These are phyloP conservation scores for Avena insularis DNA, from an alignment of 176 grass and related monocot genomes.

Conservation along the genomic window DNA sequence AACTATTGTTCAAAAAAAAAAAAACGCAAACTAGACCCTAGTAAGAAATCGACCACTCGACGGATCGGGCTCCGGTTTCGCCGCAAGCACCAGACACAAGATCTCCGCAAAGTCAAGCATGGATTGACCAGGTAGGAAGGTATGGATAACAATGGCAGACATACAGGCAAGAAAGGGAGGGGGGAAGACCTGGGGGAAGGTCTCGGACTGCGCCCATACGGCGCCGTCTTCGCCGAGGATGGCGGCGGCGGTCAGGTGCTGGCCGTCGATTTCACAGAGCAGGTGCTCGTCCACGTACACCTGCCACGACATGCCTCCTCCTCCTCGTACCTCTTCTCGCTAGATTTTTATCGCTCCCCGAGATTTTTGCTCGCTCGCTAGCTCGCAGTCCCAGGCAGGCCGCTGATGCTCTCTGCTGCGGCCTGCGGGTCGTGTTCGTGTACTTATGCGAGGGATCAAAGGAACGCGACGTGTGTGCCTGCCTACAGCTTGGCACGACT, in stretches of 20 bases:
- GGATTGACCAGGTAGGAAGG: neutral
- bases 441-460: neutral
- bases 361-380: neutral
- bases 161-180: neutral
- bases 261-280: conserved; percentile 57
- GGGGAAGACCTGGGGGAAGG: conserved; percentile 40
- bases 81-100: neutral
- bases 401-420: neutral
- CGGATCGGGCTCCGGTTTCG: neutral
- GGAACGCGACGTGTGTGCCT: neutral
- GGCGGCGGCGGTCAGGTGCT: conserved; percentile 58
- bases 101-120: neutral
- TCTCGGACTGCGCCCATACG: conserved; percentile 51
- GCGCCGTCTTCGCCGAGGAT: conserved; percentile 56
- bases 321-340: neutral
- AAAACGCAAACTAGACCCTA: no score
- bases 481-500: neutral
- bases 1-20: no score
- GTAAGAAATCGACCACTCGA: neutral
- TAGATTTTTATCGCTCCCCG: neutral
- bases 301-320: conserved; percentile 56
- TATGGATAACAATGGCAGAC: neutral
- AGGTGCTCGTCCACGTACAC: conserved; percentile 65
- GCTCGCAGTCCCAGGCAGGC: neutral
- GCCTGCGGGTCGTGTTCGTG: neutral